Evolutionary conservation across 225 moss, liverwort and hornwort genomes (phyloP).

Genomic region (Straminergon stramineum): DNA sequence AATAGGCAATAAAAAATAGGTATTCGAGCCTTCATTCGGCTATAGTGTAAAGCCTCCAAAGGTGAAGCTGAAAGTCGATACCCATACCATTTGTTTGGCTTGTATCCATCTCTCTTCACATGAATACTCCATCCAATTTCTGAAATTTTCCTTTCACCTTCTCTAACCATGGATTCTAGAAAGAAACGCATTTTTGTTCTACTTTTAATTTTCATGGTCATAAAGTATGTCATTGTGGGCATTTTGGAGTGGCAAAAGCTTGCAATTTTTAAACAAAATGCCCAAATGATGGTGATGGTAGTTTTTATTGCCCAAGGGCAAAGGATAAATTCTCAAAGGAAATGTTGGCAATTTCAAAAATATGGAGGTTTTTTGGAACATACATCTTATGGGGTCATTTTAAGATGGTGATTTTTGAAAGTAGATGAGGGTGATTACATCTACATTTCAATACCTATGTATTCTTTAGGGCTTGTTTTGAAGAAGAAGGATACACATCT

Average conservation of each 20-base stretch:
- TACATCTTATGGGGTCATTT: fast-evolving
- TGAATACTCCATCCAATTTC: not conserved
- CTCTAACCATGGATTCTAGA: not conserved
- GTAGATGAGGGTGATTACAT: too few species aligned
- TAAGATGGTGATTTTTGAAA: not conserved
- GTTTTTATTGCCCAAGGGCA: not conserved
- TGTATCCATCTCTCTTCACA: not conserved
- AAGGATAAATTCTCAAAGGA: too few species aligned
- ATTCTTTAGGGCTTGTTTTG: too few species aligned
- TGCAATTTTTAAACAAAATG: not conserved
- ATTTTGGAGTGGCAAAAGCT: not conserved
- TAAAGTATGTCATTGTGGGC: not conserved
- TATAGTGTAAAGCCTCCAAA: not conserved
- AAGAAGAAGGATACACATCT: too few species aligned
- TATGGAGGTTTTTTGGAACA: not conserved
- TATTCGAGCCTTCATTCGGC: not conserved
- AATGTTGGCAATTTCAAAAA: not conserved
- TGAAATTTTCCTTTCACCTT: too few species aligned
- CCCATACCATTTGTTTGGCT: not conserved
- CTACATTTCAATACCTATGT: too few species aligned
- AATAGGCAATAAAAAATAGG: not conserved
- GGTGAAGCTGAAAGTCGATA: too few species aligned
- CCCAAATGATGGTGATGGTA: not conserved
- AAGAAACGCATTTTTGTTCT: not conserved
- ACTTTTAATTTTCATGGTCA: not conserved